Evolutionary conservation across 441 rosid species (phyloP).

Genomic region (Pelargonium australe): DNA sequence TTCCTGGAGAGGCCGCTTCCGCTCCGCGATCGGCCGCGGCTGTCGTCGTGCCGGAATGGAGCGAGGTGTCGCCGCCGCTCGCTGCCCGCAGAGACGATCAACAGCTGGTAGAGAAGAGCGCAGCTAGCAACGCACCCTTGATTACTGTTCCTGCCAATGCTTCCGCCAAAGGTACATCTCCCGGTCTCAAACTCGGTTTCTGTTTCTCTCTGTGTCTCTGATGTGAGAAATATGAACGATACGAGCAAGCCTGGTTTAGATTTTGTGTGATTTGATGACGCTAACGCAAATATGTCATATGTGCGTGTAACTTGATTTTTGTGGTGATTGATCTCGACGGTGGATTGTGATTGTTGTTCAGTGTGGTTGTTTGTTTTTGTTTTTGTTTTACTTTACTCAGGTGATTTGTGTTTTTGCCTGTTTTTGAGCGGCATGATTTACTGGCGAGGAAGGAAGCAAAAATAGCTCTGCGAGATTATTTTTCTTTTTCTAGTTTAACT

Average conservation of each 20-base stretch:
- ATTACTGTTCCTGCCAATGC: conserved; percentile 32
- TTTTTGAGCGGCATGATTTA: neutral
- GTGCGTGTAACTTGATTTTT: neutral
- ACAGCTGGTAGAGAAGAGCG: conserved; percentile 12
- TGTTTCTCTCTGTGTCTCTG: neutral
- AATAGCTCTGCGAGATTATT: neutral
- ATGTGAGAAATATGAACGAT: too few species aligned
- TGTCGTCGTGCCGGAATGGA: conserved; percentile 33
- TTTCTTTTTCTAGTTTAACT: neutral
- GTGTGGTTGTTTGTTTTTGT: neutral
- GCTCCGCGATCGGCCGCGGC: conserved; percentile 23
- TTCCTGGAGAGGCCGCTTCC: conserved; percentile 2
- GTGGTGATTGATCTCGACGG: neutral
- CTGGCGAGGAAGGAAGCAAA: neutral
- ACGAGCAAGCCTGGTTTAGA: too few species aligned
- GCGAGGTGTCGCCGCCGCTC: conserved; percentile 14
- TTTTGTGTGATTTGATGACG: neutral
- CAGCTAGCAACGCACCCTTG: too few species aligned
- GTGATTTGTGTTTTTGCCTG: too few species aligned
- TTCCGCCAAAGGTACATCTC: conserved; percentile 46
- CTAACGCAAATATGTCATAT: neutral
- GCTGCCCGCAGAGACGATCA: conserved; percentile 24
- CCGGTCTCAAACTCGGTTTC: too few species aligned
- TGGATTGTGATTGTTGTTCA: neutral
- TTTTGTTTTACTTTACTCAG: too few species aligned